Evolutionary conservation across 2,329 filamentous ascomycete genomes (phyloP), one percentile per base, ranked within the genome.

Genomic region (Colletotrichum sp.): DNA sequence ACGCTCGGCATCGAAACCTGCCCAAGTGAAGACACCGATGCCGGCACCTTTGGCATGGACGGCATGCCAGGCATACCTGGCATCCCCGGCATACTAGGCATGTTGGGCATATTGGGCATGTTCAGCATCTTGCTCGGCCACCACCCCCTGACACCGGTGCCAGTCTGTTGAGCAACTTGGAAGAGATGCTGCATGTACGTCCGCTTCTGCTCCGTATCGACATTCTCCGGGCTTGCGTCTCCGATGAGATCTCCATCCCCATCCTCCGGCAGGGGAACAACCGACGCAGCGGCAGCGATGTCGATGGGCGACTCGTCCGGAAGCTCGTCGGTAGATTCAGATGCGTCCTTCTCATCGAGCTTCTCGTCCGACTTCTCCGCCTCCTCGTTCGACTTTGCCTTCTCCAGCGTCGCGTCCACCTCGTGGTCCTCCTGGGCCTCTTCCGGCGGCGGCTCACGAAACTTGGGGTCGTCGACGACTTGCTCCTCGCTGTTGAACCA

Each of bases 401-500:
- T 81, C 8, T 79, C 77, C 2, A 83, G 78, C 5, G 79, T 81
- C 69, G 83, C 76, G 55, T 84, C 80, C 6, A 83, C 77, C 0
- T 73, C 75, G 15, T 78, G 76, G 6, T 80, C 80, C 33, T 82
- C 79, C 8, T 76, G 76, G 0, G 77, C 78, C 55, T 85, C 84
- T 4, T 85, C 83, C 1, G 84, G 81, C 8, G 83, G 75, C 4
- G 82, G 80, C 31, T 86, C 81, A 6, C 82, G 80, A 76, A 88
- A 86, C 69, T 86, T 86, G 8, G 83, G 80, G 72, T 89, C 86
- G 64, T 89, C 88, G 8, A 85, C 80, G 16, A 89, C 77, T 2
- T 82, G 81, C 8, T 83, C 83, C 21, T 89, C 85, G 70, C 83
- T 85, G 11, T 83, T 80, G 76, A 89, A 89, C 92, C 92, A 94